phyloP scores from a whole-genome alignment of 192 early-diverging fungal genomes.

The Podila epigama region DNA sequence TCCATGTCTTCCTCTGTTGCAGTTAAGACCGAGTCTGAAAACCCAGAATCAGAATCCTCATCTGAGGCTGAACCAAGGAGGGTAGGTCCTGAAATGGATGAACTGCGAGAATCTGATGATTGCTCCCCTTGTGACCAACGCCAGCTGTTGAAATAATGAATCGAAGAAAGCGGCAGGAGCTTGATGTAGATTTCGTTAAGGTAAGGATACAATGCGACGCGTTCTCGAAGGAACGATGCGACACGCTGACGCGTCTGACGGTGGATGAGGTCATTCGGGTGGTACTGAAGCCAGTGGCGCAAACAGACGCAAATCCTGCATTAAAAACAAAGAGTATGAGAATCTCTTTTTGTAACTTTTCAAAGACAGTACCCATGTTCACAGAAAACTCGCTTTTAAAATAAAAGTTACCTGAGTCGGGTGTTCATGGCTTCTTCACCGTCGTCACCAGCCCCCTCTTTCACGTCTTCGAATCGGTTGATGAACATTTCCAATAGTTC shows the following conservation, averaged over 20 bases:
- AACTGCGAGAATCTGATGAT: conserved; percentile 4
- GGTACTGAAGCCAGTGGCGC: conserved; percentile 32
- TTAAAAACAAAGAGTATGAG: neutral
- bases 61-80: conserved; percentile 3
- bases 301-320: conserved; percentile 30
- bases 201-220: conserved; percentile 27
- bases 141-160: conserved; percentile 30
- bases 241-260: conserved; percentile 43
- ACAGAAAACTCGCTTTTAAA: too few species aligned
- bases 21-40: conserved; percentile 14
- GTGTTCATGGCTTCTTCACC: conserved; percentile 29
- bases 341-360: neutral
- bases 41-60: conserved; percentile 30
- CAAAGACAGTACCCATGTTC: neutral
- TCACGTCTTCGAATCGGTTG: conserved; percentile 33
- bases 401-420: conserved; percentile 35
- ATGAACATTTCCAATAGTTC: conserved; percentile 50
- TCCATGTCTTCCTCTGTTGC: conserved; percentile 29
- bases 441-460: conserved; percentile 28
- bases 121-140: conserved; percentile 19
- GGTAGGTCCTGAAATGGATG: neutral
- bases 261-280: conserved; percentile 51
- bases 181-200: conserved; percentile 33
- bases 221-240: conserved; percentile 22
- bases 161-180: conserved; percentile 29